Base-by-base conservation (phyloP, 2,329 filamentous ascomycete species). In the Cytospora piceae region DNA sequence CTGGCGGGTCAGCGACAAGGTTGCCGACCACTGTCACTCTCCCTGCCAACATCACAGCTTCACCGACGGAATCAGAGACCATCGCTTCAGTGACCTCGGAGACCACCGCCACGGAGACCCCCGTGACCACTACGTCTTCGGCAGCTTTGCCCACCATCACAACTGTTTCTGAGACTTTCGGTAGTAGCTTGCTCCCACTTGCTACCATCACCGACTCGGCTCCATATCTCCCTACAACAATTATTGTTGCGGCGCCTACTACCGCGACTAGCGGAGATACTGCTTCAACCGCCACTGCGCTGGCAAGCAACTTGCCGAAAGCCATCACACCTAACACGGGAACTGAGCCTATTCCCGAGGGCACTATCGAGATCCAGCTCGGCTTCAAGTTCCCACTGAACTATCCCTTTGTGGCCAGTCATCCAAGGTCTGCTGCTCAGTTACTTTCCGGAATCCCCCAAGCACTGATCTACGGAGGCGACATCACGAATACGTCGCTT, bases 331-430 rank as follows among this genome's bases (percentile, higher is more conserved):
- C 93, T 11, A 85, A 85, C 64, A 85, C 85, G 34, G 82, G 85
- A 58, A 80, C 82, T 24, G 71, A 75, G 12, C 67, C 79, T 5
- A 76, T 82, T 22, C 90, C 92, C 0, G 78, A 82, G 4, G 90
- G 91, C 70, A 87, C 86, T 0, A 87, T 86, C 4, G 78, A 91
- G 71, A 89, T 97, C 71, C 93, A 97, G 75, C 84, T 98, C 69
- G 95, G 91, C 39, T 97, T 98, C 83, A 81, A 87, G 61, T 90
- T 88, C 73, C 85, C 86, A 1, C 84, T 96, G 71, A 94, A 96
- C 79, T 99, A 95, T 77, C 80, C 85, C 11, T 97, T 96, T 74
- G 91, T 98, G 32, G 88, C 90, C 14, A 81, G 81, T 27, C 87
- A 90, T 68, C 82, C 87, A 17, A 83, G 89, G 69, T 91, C 93